Base-by-base conservation (phyloP, 2,329 filamentous ascomycete genomes). In the Fusarium begoniae region DNA sequence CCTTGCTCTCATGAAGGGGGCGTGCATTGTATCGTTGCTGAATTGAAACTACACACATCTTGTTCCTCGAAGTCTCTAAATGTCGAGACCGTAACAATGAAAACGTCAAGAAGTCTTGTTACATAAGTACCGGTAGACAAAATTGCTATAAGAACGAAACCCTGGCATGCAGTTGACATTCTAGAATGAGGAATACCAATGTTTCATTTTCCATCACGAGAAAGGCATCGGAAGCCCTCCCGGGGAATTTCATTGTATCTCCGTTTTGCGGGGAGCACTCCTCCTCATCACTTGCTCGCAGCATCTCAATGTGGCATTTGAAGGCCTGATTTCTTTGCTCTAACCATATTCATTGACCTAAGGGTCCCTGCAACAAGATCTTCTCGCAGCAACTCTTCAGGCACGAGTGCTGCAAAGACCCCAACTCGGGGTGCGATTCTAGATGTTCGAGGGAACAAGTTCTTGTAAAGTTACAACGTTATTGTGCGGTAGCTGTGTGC, bases 321-420 rank as follows among this genome's bases (percentile, higher is more conserved):
- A 50, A 59, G 37, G 35, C 50, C 60, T 55, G 60, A 24, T 45
- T 47, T 74, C 43, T 56, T 50, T 74, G 40, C 61, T 75, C 66
- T 77, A 76, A 75, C 66, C 57, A 63, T 61, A 65, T 78, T 66
- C 63, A 78, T 69, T 77, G 65, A 69, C 77, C 76, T 78, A 70
- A 48, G 66, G 62, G 48, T 44, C 54, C 69, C 63, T 54, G 41
- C 54, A 72, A 69, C 44, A 43, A 65, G 63, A 70, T 70, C 40
- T 56, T 63, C 61, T 72, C 65, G 64, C 71, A 63, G 59, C 56
- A 69, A 69, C 61, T 66, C 69, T 73, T 54, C 38, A 61, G 65
- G 38, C 51, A 63, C 58, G 61, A 66, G 68, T 67, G 70, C 74
- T 75, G 70, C 73, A 76, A 63, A 69, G 73, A 71, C 69, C 60